phyloP scores from a whole-genome alignment of 192 early-diverging fungal genomes.

The Podila minutissima region DNA sequence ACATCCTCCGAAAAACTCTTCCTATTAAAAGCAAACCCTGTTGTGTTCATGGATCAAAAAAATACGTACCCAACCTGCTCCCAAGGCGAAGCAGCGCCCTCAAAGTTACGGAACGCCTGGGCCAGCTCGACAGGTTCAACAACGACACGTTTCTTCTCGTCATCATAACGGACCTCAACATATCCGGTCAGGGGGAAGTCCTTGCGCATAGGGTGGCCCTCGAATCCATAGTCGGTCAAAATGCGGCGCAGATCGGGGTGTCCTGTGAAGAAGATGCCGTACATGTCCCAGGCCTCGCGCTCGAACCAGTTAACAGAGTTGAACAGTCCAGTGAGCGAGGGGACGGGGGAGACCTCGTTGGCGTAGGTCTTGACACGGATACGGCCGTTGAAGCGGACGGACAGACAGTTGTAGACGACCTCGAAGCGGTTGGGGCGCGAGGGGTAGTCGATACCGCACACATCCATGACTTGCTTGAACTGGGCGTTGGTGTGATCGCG shows the following conservation, averaged over 20 bases:
- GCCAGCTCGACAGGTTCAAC: conserved; percentile 95
- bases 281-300: conserved; percentile 99
- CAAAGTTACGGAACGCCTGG: conserved; percentile 97
- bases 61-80: conserved; percentile 73
- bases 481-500: conserved; percentile 92
- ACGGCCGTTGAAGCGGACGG: conserved; percentile 89
- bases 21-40: not conserved
- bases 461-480: conserved; percentile 92
- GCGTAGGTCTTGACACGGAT: conserved; percentile 98
- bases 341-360: conserved; percentile 90
- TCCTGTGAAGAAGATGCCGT: conserved; percentile 93
- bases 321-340: conserved; percentile 83
- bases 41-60: no score
- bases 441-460: conserved; percentile 94
- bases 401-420: conserved; percentile 94
- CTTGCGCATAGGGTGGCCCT: conserved; percentile 94
- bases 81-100: conserved; percentile 93
- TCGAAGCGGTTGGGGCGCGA: conserved; percentile 95
- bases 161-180: conserved; percentile 98
- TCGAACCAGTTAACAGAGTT: conserved; percentile 96
- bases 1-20: no score
- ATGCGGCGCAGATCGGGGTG: conserved; percentile 98
- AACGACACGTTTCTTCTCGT: conserved; percentile 97
- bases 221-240: conserved; percentile 98
- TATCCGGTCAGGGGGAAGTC: conserved; percentile 99